These are phyloP conservation scores for Cornus suecica DNA, from an alignment of 148 eudicot genomes.

Conservation along the genomic window DNA sequence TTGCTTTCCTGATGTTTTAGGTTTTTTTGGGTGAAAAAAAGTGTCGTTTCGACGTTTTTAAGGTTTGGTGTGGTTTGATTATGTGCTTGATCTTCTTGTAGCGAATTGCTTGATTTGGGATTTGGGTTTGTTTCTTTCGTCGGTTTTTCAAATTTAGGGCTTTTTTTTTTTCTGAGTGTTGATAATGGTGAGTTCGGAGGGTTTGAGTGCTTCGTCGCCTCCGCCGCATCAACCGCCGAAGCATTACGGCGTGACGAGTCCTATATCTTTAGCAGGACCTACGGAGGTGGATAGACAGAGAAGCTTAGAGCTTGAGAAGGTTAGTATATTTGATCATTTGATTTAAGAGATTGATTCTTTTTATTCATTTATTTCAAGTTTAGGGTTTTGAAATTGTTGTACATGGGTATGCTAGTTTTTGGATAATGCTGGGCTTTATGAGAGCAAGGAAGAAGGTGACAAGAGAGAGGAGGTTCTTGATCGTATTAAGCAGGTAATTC, in stretches of 20 bases:
- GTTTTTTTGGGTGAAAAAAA: not conserved
- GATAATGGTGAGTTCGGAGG: constrained; percentile 38
- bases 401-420: constrained; percentile 42
- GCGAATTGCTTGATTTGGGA: not conserved
- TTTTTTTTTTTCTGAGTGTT: not conserved
- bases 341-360: not conserved
- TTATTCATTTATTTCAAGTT: not conserved
- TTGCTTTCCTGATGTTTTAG: not conserved
- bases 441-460: constrained; percentile 56
- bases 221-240: constrained; percentile 16
- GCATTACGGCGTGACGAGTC: constrained; percentile 56
- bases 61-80: not conserved
- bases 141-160: not conserved
- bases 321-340: constrained; percentile 10
- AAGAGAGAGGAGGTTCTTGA: constrained; percentile 67
- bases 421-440: constrained; percentile 62
- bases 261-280: constrained; percentile 64
- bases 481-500: constrained; percentile 60
- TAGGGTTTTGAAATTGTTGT: not conserved
- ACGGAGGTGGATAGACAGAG: constrained; percentile 39
- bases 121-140: not conserved
- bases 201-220: constrained; percentile 8
- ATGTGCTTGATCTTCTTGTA: no score
- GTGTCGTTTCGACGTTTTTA: not conserved
- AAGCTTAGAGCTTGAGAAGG: constrained; percentile 59